Conservation (phyloP, 768 basidiomycete genomes). For the Hericium alpestre region DNA sequence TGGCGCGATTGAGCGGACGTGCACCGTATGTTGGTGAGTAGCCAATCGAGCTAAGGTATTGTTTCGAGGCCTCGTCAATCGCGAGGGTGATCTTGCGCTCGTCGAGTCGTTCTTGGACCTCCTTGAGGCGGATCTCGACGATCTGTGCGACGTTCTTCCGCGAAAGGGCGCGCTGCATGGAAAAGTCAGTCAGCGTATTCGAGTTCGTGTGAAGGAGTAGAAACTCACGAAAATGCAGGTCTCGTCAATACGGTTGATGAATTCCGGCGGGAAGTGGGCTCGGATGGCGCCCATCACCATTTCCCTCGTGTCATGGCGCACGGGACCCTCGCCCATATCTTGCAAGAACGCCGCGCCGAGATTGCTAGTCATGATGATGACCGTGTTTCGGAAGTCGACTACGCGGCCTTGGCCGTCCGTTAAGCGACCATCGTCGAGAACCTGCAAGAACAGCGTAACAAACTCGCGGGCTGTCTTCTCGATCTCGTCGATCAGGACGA, state of each 20-base stretch:
- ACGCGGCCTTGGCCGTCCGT: conserved; percentile 90
- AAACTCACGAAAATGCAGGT: conserved; percentile 59
- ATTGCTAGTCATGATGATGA: conserved; percentile 93
- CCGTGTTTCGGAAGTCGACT: conserved; percentile 81
- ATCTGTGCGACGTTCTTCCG: conserved; percentile 69
- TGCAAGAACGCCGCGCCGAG: conserved; percentile 70
- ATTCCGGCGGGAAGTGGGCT: conserved; percentile 84
- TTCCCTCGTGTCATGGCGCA: conserved; percentile 46
- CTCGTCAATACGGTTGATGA: conserved; percentile 84
- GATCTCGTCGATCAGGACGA: conserved; percentile 79
- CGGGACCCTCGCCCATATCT: conserved; percentile 62
- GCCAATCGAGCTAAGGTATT: conserved; percentile 63
- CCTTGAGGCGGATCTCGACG: conserved; percentile 78
- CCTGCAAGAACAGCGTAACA: conserved; percentile 66
- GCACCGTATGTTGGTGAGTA: conserved; percentile 84
- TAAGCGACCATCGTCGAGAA: conserved; percentile 84
- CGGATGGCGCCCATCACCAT: conserved; percentile 76
- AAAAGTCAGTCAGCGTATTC: conserved; percentile 18
- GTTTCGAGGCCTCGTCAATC: conserved; percentile 66
- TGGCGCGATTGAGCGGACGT: conserved; percentile 81
- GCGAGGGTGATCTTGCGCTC: conserved; percentile 74
- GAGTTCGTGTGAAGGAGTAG: not conserved
- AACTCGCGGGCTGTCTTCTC: conserved; percentile 77
- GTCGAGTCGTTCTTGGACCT: conserved; percentile 72
- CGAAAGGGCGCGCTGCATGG: conserved; percentile 64